A percentile compares a stretch with the other conserved stretches of the same genome.
Evolutionary conservation across 192 early-diverging fungal species (phyloP).

Genomic region (Coemansia sp.): DNA sequence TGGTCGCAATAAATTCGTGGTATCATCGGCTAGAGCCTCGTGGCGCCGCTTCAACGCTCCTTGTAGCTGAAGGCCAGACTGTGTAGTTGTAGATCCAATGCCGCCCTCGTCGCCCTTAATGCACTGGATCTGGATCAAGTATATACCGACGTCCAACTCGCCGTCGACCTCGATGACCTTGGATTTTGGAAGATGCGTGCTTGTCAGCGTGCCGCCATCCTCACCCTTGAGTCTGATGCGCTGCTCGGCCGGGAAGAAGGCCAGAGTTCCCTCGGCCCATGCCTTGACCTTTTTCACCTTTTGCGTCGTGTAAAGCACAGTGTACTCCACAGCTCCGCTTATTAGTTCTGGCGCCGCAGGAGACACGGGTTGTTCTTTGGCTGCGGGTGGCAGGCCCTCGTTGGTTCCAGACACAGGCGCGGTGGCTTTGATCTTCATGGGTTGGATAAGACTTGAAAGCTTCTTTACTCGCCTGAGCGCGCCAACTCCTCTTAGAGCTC

Average conservation of each 20-base stretch:
- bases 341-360: not conserved
- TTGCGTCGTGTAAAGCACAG: slow-evolving; percentile 49
- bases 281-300: slow-evolving; percentile 54
- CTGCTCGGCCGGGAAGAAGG: slow-evolving; percentile 10
- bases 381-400: not conserved
- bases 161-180: slow-evolving; percentile 30
- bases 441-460: slow-evolving; percentile 47
- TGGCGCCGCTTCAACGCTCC: slow-evolving; percentile 38
- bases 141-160: slow-evolving; percentile 43
- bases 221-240: slow-evolving; percentile 34
- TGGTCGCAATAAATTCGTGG: not conserved
- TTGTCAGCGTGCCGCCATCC: slow-evolving; percentile 28
- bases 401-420: not conserved
- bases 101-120: slow-evolving; percentile 15
- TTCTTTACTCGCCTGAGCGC: slow-evolving; percentile 19
- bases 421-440: slow-evolving; percentile 23
- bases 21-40: slow-evolving; percentile 13
- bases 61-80: slow-evolving; percentile 19
- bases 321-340: slow-evolving; percentile 18
- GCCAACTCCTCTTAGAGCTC: not conserved
- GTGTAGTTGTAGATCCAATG: not conserved
- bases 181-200: slow-evolving; percentile 23
- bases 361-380: not conserved
- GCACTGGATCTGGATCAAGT: slow-evolving; percentile 44
- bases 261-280: slow-evolving; percentile 47